Conservation (phyloP, 495 filamentous ascomycete genomes). For the Podospora australis region DNA sequence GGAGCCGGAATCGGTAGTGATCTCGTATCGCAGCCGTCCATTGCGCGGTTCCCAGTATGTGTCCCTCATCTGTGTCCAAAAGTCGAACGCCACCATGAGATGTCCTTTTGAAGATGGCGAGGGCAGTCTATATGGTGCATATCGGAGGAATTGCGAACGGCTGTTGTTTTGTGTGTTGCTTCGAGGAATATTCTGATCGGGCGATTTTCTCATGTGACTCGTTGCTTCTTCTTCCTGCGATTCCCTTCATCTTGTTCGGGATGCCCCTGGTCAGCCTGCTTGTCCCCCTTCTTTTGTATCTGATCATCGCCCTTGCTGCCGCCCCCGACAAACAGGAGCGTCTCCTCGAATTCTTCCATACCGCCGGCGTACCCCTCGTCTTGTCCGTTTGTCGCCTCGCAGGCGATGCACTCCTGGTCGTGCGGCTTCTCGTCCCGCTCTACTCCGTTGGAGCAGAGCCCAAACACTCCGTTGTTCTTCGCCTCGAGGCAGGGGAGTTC, state of each 20-base stretch:
- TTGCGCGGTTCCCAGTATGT: no score
- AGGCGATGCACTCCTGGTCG: constrained; percentile 33
- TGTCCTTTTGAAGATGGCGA: no score
- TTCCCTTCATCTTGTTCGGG: constrained; percentile 4
- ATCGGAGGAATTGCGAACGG: no score
- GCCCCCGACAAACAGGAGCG: not conserved
- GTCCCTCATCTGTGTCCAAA: no score
- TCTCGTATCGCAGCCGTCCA: no score
- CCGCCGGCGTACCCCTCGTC: constrained; percentile 29
- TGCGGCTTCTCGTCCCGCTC: constrained; percentile 25
- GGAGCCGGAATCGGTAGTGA: no score
- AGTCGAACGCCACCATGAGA: no score
- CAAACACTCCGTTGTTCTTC: constrained; percentile 31
- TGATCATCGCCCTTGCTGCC: not conserved
- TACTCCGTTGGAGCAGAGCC: constrained; percentile 24
- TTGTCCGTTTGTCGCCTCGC: constrained; percentile 19
- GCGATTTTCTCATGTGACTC: constrained; percentile 7
- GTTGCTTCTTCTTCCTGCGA: constrained; percentile 10
- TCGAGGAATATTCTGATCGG: no score
- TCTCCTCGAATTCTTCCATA: constrained; percentile 19
- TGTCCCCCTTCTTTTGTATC: constrained; percentile 3
- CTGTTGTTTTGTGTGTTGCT: no score
- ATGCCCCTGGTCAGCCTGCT: constrained; percentile 1
- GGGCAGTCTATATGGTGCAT: no score
- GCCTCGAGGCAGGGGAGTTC: constrained; percentile 33